Conservation (phyloP, 2,329 filamentous ascomycete species). For the Teratosphaeria epicoccoides region DNA sequence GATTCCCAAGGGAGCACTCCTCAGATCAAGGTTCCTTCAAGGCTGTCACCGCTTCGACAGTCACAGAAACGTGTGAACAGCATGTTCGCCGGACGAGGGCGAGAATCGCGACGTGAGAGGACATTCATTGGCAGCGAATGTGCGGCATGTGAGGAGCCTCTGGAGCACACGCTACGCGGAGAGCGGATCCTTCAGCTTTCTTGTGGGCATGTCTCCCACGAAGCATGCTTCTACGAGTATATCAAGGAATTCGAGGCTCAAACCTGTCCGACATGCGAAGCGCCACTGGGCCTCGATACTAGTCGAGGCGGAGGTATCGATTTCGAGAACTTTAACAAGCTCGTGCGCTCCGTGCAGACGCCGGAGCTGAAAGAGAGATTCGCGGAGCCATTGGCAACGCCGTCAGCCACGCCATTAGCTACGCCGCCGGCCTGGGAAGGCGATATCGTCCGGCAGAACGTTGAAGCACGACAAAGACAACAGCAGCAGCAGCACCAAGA, state of each 20-base stretch:
- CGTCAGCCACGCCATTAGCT: constrained; percentile 42
- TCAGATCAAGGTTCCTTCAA: constrained; percentile 7
- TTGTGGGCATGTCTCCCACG: constrained; percentile 92
- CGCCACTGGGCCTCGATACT: constrained; percentile 81
- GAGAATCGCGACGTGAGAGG: constrained; percentile 60
- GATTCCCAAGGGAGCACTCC: background rate
- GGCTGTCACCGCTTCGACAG: constrained; percentile 11
- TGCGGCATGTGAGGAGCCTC: constrained; percentile 88
- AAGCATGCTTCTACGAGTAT: constrained; percentile 98
- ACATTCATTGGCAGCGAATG: constrained; percentile 94
- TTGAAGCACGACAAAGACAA: constrained; percentile 6
- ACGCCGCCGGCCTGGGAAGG: constrained; percentile 54
- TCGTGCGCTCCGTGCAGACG: constrained; percentile 68
- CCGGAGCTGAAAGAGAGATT: constrained; percentile 16
- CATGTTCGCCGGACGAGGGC: constrained; percentile 23
- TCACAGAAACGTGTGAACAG: constrained; percentile 18
- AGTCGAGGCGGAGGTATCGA: constrained; percentile 80
- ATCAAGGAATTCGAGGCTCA: constrained; percentile 91
- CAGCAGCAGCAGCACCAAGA: background rate
- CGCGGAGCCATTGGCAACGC: constrained; percentile 45
- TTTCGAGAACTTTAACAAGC: constrained; percentile 79
- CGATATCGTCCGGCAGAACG: constrained; percentile 10
- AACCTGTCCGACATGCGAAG: constrained; percentile 87
- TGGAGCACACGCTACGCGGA: constrained; percentile 88
- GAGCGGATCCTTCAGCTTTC: constrained; percentile 93